These are phyloP conservation scores for Citropsis articulata DNA, from an alignment of 345 rosid species.

Conservation along the genomic window DNA sequence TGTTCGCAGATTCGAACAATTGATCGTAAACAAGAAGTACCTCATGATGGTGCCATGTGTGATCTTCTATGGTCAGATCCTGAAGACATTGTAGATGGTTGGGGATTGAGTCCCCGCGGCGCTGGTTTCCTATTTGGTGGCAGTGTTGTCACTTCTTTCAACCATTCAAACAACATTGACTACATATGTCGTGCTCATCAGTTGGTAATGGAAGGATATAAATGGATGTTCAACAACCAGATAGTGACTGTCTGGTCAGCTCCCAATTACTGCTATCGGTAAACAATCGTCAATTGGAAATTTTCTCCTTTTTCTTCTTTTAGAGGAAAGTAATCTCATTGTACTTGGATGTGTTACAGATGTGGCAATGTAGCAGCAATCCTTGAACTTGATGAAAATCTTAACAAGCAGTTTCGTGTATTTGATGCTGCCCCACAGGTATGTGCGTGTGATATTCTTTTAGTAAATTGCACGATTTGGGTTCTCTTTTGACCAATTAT, in stretches of 20 bases:
- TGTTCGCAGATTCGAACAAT: constrained; percentile 76
- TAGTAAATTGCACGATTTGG: not conserved
- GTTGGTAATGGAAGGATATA: constrained; percentile 97
- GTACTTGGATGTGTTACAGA: constrained; percentile 39
- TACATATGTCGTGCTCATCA: constrained; percentile 96
- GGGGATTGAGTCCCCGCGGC: constrained; percentile 99
- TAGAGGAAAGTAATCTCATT: constrained; percentile 1
- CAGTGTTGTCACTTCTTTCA: constrained; percentile 83
- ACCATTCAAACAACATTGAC: constrained; percentile 80
- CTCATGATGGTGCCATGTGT: constrained; percentile 99
- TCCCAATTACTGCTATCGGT: constrained; percentile 99
- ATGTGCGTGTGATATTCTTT: constrained; percentile 13
- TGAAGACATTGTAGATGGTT: constrained; percentile 92
- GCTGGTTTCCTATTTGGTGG: constrained; percentile 93
- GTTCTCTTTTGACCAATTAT: not conserved
- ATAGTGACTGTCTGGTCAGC: constrained; percentile 99
- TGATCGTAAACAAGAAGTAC: constrained; percentile 98
- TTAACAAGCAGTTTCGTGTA: constrained; percentile 76
- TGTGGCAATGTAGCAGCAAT: constrained; percentile 98
- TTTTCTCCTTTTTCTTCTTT: constrained; percentile 8
- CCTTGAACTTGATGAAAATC: constrained; percentile 84
- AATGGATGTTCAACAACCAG: constrained; percentile 94
- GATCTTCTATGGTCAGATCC: constrained; percentile 99
- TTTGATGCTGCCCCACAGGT: constrained; percentile 97
- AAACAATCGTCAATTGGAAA: constrained; percentile 6